Percentiles rank a stretch among this genome's conserved stretches.
phyloP scores from a whole-genome alignment of 345 rosid genomes.

The Brassica juncea region DNA sequence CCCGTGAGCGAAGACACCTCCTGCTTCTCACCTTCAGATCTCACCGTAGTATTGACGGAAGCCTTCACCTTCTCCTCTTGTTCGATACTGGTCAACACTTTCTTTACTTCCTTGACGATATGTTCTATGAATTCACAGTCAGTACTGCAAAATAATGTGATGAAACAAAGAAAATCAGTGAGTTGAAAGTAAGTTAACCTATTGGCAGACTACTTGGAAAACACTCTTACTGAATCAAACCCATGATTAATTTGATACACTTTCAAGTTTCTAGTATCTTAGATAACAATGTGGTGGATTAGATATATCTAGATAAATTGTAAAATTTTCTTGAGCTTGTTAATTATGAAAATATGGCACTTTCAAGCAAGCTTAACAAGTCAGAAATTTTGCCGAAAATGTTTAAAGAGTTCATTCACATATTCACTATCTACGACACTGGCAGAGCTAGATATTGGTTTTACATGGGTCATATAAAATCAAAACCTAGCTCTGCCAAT shows the following conservation, averaged over 20 bases:
- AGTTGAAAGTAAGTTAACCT: background rate
- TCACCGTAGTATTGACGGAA: background rate
- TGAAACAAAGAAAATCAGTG: background rate
- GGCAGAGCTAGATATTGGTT: background rate
- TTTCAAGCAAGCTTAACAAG: background rate
- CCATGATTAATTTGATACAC: background rate
- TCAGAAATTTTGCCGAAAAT: background rate
- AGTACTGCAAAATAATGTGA: background rate
- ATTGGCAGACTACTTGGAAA: background rate
- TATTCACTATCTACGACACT: background rate
- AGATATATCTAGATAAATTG: background rate
- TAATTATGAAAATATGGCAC: background rate
- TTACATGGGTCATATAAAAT: background rate
- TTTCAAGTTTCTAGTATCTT: background rate
- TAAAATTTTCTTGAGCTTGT: background rate
- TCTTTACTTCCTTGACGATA: constrained; percentile 4
- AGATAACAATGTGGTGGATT: background rate
- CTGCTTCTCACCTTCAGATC: background rate
- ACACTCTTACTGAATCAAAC: background rate
- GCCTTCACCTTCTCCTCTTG: background rate
- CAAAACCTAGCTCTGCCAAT: background rate
- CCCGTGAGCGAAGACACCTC: background rate
- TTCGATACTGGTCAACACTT: background rate
- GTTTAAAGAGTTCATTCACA: background rate
- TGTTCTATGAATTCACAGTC: background rate